Percentiles rank a stretch among this genome's conserved stretches.
These are phyloP conservation scores for Dipteronia sinensis DNA, from an alignment of 345 rosid species.

Conservation along the genomic window DNA sequence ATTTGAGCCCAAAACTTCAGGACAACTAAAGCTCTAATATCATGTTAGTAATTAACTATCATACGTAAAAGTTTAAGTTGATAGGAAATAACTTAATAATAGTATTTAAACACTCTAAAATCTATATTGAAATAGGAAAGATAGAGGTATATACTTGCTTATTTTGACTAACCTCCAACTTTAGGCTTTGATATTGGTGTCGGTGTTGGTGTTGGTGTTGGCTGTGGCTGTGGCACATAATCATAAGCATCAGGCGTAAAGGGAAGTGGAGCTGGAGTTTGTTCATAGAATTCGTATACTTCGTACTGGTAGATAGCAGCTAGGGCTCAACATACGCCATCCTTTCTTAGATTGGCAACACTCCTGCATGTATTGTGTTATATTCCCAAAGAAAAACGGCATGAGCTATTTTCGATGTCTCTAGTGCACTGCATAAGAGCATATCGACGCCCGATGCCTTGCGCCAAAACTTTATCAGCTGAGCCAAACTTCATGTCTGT, in stretches of 20 bases:
- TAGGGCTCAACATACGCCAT: constrained; percentile 15
- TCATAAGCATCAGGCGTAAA: background rate
- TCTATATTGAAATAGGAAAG: too few species aligned
- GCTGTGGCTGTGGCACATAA: too few species aligned
- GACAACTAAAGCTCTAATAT: too few species aligned
- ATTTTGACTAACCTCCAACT: too few species aligned
- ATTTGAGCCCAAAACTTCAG: too few species aligned
- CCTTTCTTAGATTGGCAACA: constrained; percentile 2
- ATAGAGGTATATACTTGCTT: too few species aligned
- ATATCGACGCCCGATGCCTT: constrained; percentile 1
- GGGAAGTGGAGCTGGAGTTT: background rate
- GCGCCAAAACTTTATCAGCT: background rate
- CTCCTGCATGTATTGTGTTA: background rate
- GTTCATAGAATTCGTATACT: background rate
- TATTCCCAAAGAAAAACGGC: background rate
- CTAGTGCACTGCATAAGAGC: constrained; percentile 40
- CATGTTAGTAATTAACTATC: too few species aligned
- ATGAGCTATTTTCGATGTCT: background rate
- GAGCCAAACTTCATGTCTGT: constrained; percentile 3
- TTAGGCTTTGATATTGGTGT: too few species aligned
- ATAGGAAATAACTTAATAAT: too few species aligned
- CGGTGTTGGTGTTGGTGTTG: background rate
- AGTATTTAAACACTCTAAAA: too few species aligned
- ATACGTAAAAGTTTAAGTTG: too few species aligned
- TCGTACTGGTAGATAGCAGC: constrained; percentile 10